Percentiles rank a stretch among this genome's conserved stretches.
phyloP scores from a whole-genome alignment of 176 grass and related monocot species.

The Avena sativa region DNA sequence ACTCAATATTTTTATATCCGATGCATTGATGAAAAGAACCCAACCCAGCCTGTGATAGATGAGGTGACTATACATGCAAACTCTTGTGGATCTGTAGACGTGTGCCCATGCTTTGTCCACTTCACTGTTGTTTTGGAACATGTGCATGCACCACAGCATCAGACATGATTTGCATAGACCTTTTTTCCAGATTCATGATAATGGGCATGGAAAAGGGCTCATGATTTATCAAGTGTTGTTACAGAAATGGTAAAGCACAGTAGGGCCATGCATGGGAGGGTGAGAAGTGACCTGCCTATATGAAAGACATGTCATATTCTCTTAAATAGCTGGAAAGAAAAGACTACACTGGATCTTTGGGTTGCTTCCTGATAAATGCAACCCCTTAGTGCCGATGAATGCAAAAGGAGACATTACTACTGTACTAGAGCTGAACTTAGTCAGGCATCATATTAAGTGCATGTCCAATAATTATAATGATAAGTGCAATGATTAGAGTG shows the following conservation, averaged over 20 bases:
- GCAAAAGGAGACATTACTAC: not conserved
- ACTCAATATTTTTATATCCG: not conserved
- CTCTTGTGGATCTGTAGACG: constrained; percentile 26
- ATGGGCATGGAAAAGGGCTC: constrained; percentile 15
- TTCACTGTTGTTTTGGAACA: constrained; percentile 29
- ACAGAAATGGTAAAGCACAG: constrained; percentile 51
- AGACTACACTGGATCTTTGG: constrained; percentile 5
- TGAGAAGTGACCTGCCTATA: constrained; percentile 15
- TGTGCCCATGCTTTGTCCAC: constrained; percentile 33
- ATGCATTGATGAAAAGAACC: not conserved
- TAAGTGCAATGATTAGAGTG: not conserved
- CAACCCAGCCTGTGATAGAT: constrained; percentile 24
- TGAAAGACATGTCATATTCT: constrained; percentile 37
- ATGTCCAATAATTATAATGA: constrained; percentile 18
- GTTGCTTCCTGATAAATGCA: constrained; percentile 26
- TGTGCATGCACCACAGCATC: constrained; percentile 17
- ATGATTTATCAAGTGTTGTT: constrained; percentile 43
- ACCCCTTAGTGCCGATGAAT: not conserved
- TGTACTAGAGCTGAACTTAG: not conserved
- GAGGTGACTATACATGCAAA: constrained; percentile 30
- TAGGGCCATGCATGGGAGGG: constrained; percentile 23
- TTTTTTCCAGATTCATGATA: constrained; percentile 50
- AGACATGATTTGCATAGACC: constrained; percentile 34
- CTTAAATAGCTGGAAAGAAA: constrained; percentile 38
- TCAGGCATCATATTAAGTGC: not conserved